Evolutionary conservation across 805 yeast species (phyloP).

Genomic region (Zygotorulaspora sp.): DNA sequence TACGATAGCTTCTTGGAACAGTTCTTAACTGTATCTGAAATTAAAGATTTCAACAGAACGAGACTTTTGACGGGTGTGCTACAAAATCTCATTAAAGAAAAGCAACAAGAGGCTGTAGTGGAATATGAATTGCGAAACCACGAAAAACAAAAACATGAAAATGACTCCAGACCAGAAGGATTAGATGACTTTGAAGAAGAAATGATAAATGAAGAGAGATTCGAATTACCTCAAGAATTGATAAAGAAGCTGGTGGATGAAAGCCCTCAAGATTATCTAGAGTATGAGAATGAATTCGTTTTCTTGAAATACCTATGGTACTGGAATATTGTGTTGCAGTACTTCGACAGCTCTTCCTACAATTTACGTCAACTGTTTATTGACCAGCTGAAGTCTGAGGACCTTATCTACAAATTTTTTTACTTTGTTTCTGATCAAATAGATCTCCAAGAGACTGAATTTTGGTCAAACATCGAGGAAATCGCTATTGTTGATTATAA

Average conservation of each 20-base stretch:
- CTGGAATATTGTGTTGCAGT: conserved; percentile 60
- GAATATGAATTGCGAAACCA: conserved; percentile 54
- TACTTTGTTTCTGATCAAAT: conserved; percentile 51
- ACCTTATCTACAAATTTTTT: conserved; percentile 47
- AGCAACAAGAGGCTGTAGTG: conserved; percentile 57
- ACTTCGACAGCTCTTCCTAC: conserved; percentile 62
- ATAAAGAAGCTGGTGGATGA: conserved; percentile 33
- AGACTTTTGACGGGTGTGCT: conserved; percentile 43
- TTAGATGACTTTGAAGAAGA: conserved; percentile 12
- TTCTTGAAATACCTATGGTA: conserved; percentile 52
- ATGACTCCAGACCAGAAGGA: conserved; percentile 11
- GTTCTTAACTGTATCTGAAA: conserved; percentile 20
- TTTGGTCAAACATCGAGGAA: conserved; percentile 25
- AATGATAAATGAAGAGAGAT: conserved; percentile 14
- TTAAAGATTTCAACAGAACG: conserved; percentile 35
- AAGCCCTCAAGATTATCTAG: conserved; percentile 38
- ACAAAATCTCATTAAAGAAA: conserved; percentile 38
- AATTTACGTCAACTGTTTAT: conserved; percentile 59
- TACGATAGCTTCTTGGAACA: conserved; percentile 36
- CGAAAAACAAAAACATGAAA: conserved; percentile 24
- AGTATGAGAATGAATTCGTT: conserved; percentile 35
- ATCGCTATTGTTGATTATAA: conserved; percentile 24
- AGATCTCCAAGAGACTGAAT: conserved; percentile 35
- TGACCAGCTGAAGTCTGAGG: conserved; percentile 48
- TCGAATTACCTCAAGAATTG: conserved; percentile 35